Base-by-base conservation (phyloP, 129 eudicot genomes). In the Ambrosia trifida region DNA sequence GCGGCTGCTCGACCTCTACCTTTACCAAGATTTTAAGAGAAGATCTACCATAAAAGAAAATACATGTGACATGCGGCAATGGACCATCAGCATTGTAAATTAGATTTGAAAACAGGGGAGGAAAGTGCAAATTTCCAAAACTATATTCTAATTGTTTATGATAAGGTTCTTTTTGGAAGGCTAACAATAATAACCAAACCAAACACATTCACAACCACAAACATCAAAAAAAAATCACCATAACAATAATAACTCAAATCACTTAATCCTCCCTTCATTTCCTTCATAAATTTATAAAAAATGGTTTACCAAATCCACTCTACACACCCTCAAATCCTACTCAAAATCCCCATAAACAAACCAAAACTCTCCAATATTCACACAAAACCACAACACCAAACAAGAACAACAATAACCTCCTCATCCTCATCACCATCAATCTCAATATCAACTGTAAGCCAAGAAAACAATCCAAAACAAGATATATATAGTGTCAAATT, bases 231-330 rank as follows among this genome's bases (percentile, higher is more conserved):
- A 54, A 59, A 49, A 3, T 70, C 56, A 18, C 30, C 52, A 36
- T 7, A 40, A 40, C 53, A 33, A 30, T n/a, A 56, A 53, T 57
- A 46, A 40, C n/a, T 19, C 35, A 74, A 74, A 68, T 19, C 3
- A 59, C 3, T 51, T 14, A 3, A 58, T 51, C 5, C 0, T 12
- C 57, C 10, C 75, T 28, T 51, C 17, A 1, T 17, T 18, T 63
- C 41, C 56, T 17, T 4, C 73, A 72, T 10, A 64, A 44, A 18
- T 28, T 6, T 19, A 8, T 0, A 24, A 13, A 13, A 49, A 79
- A 87, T 85, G 95, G 88, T 75, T 32, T 74, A 76, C 72, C 95
- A 80, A 78, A 88, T 85, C 68, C 84, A 75, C 58, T 72, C 65
- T 52, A 51, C 76, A 64, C 79, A 81, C 66, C 79, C 89, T 56